Conservation (phyloP, 108 stramenopile species). For the Aurantiochytrium sp. region DNA sequence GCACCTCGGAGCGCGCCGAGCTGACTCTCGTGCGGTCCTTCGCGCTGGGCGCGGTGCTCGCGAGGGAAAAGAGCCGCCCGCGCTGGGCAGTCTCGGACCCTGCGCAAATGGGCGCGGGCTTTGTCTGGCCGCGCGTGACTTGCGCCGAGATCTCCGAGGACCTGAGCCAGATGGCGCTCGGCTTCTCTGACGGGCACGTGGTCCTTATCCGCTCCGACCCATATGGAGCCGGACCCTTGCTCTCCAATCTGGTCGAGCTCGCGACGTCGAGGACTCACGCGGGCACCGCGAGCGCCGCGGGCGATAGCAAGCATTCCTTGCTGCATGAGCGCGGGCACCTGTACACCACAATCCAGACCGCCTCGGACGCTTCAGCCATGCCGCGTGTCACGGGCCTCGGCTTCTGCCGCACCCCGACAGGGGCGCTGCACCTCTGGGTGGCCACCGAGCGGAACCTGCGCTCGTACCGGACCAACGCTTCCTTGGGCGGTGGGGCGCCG, state of each 20-base stretch:
- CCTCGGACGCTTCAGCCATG: not conserved
- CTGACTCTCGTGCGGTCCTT: not conserved
- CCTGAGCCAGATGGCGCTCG: not conserved
- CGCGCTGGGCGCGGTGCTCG: not conserved
- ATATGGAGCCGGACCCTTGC: not conserved
- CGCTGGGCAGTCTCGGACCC: not conserved
- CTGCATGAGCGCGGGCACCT: not conserved
- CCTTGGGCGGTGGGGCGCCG: not conserved
- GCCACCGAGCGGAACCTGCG: not conserved
- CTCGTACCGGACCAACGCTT: not conserved
- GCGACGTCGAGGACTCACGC: not conserved
- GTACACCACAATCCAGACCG: not conserved
- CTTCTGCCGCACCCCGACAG: not conserved
- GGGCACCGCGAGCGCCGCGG: not conserved
- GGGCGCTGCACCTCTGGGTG: not conserved
- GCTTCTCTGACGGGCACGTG: not conserved
- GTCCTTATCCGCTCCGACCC: not conserved
- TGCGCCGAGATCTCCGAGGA: not conserved
- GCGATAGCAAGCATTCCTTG: not conserved
- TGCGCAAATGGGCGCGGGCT: not conserved
- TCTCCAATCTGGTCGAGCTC: not conserved
- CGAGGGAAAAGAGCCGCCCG: not conserved
- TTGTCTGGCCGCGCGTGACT: not conserved
- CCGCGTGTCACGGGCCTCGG: not conserved
- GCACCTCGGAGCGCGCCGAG: not conserved